A percentile compares a stretch with the other conserved stretches of the same genome.
Conservation (phyloP, 1,284 basidiomycete species). For the Pseudozyma thailandica region DNA sequence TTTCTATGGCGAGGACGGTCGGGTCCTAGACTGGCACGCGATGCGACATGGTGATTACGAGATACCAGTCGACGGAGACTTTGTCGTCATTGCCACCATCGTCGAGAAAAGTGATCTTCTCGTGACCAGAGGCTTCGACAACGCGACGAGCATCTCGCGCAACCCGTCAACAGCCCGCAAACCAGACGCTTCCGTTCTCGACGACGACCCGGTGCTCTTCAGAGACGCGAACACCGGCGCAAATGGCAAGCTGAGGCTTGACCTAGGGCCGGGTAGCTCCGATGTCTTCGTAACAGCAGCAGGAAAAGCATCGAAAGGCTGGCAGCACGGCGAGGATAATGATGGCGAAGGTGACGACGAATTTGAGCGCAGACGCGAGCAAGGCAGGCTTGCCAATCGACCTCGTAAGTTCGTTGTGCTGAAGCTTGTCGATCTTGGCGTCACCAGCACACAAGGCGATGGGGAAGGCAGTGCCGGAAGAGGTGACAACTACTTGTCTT, state of each 20-base stretch:
- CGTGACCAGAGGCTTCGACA: constrained; percentile 69
- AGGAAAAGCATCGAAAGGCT: neutral
- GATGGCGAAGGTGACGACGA: constrained; percentile 68
- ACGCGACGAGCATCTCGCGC: neutral
- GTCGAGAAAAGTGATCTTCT: constrained; percentile 82
- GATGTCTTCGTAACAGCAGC: constrained; percentile 16
- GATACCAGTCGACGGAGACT: constrained; percentile 89
- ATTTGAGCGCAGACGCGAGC: constrained; percentile 69
- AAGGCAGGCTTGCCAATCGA: constrained; percentile 14
- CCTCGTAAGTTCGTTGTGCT: constrained; percentile 87
- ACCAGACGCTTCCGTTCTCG: neutral
- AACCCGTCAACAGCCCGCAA: neutral
- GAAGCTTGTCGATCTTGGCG: constrained; percentile 84
- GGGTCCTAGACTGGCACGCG: constrained; percentile 3
- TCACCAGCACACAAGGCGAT: constrained; percentile 71
- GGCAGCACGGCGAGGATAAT: constrained; percentile 52
- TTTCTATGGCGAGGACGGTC: neutral
- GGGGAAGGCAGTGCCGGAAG: constrained; percentile 68
- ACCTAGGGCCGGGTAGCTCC: constrained; percentile 37
- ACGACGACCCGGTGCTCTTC: constrained; percentile 42
- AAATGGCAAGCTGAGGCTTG: constrained; percentile 20
- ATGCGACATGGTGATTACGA: constrained; percentile 75
- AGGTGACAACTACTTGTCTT: constrained; percentile 83
- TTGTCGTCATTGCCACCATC: constrained; percentile 87
- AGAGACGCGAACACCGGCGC: constrained; percentile 8